These are phyloP conservation scores for Acanthamoeba royreba DNA, from an alignment of 208 protist genomes.

Conservation along the genomic window DNA sequence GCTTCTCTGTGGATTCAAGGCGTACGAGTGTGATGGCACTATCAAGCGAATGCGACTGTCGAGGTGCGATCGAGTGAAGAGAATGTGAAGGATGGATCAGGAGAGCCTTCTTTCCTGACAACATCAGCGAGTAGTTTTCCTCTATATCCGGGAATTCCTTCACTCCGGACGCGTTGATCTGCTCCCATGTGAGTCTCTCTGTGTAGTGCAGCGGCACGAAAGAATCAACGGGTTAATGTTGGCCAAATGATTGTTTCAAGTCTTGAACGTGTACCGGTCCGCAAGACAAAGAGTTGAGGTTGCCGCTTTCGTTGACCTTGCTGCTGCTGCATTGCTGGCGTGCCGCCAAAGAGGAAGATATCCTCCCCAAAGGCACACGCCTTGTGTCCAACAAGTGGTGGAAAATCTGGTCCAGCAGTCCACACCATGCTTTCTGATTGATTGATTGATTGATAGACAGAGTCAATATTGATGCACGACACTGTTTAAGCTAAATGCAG, in stretches of 20 bases:
- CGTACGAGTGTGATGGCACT: not conserved
- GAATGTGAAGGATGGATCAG: not conserved
- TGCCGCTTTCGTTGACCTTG: not conserved
- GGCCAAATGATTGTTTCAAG: not conserved
- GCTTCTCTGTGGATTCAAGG: not conserved
- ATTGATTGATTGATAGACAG: not conserved
- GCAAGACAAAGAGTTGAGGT: not conserved
- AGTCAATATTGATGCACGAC: not conserved
- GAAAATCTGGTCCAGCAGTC: not conserved
- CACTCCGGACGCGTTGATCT: not conserved
- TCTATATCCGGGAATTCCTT: not conserved
- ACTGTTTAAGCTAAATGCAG: not conserved
- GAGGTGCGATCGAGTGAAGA: not conserved
- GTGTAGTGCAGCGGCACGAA: not conserved
- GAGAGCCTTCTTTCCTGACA: not conserved
- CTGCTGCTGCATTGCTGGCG: no score
- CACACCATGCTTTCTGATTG: not conserved
- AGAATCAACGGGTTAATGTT: not conserved
- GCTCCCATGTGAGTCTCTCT: not conserved
- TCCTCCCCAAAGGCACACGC: not conserved
- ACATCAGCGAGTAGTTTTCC: not conserved
- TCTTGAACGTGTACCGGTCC: not conserved
- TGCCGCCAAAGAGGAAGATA: slow-evolving; percentile 28
- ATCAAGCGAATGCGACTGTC: not conserved
- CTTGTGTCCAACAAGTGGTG: not conserved